A percentile compares a stretch with the other conserved stretches of the same genome.
These are phyloP conservation scores for Xylariaceae sp. DNA, from an alignment of 2,329 filamentous ascomycete species.

Conservation along the genomic window DNA sequence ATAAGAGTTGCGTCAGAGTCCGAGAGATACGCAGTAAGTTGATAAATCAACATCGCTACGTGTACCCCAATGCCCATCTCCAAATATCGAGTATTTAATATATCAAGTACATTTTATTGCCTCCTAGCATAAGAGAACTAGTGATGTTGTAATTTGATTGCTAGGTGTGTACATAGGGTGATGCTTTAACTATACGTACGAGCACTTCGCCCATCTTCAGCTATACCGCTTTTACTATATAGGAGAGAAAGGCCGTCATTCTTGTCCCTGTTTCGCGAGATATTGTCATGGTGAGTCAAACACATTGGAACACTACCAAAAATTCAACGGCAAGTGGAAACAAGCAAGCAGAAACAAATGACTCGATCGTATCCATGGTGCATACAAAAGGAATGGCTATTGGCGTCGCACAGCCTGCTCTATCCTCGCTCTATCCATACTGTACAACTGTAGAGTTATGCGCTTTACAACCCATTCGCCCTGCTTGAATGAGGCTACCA, in stretches of 20 bases:
- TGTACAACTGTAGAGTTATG: constrained; percentile 27
- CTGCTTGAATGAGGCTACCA: background rate
- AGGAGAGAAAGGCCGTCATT: background rate
- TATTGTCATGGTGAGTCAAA: too few species aligned
- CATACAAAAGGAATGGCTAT: constrained; percentile 16
- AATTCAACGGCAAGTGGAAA: too few species aligned
- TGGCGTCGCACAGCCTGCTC: constrained; percentile 13
- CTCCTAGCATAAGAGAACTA: too few species aligned
- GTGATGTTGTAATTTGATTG: too few species aligned
- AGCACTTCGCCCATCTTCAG: background rate
- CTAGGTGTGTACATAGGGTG: background rate
- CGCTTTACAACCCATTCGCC: constrained; percentile 2
- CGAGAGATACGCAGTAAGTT: too few species aligned
- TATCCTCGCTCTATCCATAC: constrained; percentile 23
- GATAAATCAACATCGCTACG: too few species aligned
- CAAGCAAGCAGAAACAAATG: too few species aligned
- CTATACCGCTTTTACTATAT: background rate
- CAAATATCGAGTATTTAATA: too few species aligned
- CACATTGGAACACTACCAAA: too few species aligned
- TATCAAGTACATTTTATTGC: too few species aligned
- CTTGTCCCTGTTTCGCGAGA: background rate
- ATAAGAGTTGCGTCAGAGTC: constrained; percentile 24
- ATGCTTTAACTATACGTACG: background rate
- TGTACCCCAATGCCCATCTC: too few species aligned
- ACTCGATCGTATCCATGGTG: constrained; percentile 1